Percentiles rank a stretch among this genome's conserved stretches.
Conservation (phyloP, 257 asterid species). For the Solanum corneliomulleri region DNA sequence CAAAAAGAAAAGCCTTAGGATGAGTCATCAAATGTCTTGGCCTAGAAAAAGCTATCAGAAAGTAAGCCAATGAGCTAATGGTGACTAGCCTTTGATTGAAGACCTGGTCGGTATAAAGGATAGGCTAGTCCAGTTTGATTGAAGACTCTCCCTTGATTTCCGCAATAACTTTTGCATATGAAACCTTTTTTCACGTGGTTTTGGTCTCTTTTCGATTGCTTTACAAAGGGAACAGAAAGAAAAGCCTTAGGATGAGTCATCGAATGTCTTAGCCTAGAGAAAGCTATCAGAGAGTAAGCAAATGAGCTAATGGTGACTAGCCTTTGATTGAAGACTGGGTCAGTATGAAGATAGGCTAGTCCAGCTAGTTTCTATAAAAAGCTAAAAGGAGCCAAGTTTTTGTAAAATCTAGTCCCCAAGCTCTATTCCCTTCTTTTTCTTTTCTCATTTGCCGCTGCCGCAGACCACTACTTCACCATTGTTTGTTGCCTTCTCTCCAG, state of each 20-base stretch:
- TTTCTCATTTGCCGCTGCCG: not conserved
- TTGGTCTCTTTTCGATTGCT: not conserved
- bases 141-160: no score
- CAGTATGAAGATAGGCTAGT: not conserved
- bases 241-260: not conserved
- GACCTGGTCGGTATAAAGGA: not conserved
- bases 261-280: not conserved
- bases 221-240: not conserved
- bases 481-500: not conserved
- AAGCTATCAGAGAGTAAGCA: not conserved
- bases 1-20: not conserved
- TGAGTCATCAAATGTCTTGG: not conserved
- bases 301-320: not conserved
- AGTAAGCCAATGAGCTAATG: not conserved
- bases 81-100: not conserved
- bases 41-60: not conserved
- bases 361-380: not conserved
- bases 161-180: no score
- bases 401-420: not conserved
- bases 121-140: not conserved
- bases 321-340: not conserved
- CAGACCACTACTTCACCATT: not conserved
- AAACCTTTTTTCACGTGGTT: not conserved
- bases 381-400: not conserved
- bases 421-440: not conserved